Percentiles rank a stretch among this genome's conserved stretches.
phyloP scores from a whole-genome alignment of 1,284 basidiomycete species.

The Ustilago esculenta region DNA sequence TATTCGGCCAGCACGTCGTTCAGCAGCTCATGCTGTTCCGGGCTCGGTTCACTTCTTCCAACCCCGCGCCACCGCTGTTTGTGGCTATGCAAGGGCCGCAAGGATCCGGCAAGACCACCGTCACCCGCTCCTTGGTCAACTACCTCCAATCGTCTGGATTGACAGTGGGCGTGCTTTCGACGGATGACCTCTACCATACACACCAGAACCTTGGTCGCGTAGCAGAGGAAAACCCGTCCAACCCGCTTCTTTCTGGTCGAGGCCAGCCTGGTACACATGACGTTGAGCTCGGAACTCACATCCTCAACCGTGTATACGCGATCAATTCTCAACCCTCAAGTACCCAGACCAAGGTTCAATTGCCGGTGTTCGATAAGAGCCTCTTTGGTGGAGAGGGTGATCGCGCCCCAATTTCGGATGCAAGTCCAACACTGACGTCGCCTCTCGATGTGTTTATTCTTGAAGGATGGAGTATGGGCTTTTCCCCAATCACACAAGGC shows the following conservation, averaged over 20 bases:
- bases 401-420: constrained; percentile 5
- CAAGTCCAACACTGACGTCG: constrained; percentile 2
- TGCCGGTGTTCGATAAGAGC: constrained; percentile 44
- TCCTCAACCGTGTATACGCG: constrained; percentile 9
- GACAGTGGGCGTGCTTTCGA: constrained; percentile 21
- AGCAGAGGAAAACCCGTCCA: constrained; percentile 21
- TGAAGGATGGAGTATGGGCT: constrained; percentile 50
- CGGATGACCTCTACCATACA: constrained; percentile 41
- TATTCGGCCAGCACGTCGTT: constrained; percentile 31
- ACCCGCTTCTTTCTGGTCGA: constrained; percentile 32
- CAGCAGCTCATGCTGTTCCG: constrained; percentile 16
- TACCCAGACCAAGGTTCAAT: background rate
- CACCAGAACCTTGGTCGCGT: constrained; percentile 21
- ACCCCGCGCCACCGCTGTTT: constrained; percentile 23
- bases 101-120: constrained; percentile 42
- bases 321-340: constrained; percentile 34
- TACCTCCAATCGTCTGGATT: constrained; percentile 6
- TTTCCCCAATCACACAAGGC: constrained; percentile 12
- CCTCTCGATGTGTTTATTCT: constrained; percentile 41
- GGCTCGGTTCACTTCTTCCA: background rate
- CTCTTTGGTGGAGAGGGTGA: constrained; percentile 35
- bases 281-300: constrained; percentile 9
- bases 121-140: constrained; percentile 20
- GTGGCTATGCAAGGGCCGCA: constrained; percentile 50
- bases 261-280: constrained; percentile 47